Evolutionary conservation across 495 filamentous ascomycete genomes (phyloP).

Genomic region (Xylaria bambusicola): DNA sequence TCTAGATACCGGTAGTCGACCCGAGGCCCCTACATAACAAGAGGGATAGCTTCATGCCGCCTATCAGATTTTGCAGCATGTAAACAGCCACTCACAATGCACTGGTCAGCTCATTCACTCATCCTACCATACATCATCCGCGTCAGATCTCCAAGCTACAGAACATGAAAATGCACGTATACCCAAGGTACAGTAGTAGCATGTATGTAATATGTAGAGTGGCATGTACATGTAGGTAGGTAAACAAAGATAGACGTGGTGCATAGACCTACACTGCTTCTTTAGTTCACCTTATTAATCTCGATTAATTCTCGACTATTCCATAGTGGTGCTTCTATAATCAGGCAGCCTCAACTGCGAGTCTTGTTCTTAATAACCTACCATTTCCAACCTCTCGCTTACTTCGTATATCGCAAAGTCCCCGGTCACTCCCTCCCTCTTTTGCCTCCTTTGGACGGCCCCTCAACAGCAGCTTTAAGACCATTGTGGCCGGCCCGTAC

Average conservation of each 20-base stretch:
- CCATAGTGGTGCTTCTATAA: conserved; percentile 1
- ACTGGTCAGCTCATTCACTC: conserved; percentile 3
- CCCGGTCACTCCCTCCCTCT: too few species aligned
- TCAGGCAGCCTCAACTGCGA: conserved; percentile 16
- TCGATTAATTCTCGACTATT: conserved; percentile 1
- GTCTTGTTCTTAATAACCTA: conserved; percentile 21
- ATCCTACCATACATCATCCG: not conserved
- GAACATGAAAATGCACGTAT: conserved; percentile 10
- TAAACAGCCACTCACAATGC: not conserved
- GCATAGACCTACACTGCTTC: conserved; percentile 11
- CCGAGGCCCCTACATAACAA: too few species aligned
- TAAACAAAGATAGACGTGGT: not conserved
- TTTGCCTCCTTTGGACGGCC: conserved; percentile 20
- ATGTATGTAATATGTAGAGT: too few species aligned
- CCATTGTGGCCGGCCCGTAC: too few species aligned
- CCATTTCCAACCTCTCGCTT: conserved; percentile 21
- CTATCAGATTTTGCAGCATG: not conserved
- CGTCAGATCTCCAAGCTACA: conserved; percentile 6
- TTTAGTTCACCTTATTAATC: not conserved
- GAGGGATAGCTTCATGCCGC: not conserved
- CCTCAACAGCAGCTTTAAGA: too few species aligned
- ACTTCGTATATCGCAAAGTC: too few species aligned
- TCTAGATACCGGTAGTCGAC: too few species aligned
- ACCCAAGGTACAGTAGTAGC: too few species aligned
- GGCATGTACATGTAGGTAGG: too few species aligned